phyloP scores from a whole-genome alignment of 345 rosid species.

The Eutrema yunnanense region DNA sequence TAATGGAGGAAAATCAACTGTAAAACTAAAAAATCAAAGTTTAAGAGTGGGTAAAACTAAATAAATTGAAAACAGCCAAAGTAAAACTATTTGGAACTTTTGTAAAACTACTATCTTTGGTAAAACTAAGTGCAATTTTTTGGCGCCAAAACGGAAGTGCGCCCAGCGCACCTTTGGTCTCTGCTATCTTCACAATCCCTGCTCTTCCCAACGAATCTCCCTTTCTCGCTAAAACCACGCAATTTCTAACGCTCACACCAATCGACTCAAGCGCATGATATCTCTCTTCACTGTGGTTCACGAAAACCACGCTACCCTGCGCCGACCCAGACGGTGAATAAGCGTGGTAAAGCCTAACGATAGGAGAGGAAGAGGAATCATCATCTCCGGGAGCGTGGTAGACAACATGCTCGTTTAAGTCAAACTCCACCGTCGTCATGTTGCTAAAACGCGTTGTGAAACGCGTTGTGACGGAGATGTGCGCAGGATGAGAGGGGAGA shows the following conservation, averaged over 20 bases:
- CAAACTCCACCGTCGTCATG: constrained; percentile 33
- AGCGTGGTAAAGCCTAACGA: constrained; percentile 79
- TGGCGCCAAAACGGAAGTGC: no score
- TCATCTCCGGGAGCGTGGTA: constrained; percentile 24
- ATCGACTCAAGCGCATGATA: constrained; percentile 45
- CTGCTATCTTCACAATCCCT: constrained; percentile 56
- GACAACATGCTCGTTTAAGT: constrained; percentile 22
- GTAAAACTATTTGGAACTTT: no score
- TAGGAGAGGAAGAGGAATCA: background rate
- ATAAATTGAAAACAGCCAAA: no score
- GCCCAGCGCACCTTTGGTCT: constrained; percentile 62
- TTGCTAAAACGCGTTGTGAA: constrained; percentile 54
- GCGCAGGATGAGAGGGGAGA: constrained; percentile 68
- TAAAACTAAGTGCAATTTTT: no score
- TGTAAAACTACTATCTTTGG: no score
- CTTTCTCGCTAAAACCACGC: constrained; percentile 57
- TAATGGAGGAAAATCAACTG: no score
- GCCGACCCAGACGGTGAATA: constrained; percentile 82
- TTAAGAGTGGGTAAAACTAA: no score
- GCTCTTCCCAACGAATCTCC: constrained; percentile 60
- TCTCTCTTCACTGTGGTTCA: constrained; percentile 63
- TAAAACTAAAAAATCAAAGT: no score
- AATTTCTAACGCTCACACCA: constrained; percentile 62
- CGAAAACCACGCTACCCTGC: constrained; percentile 54
- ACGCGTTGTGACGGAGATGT: constrained; percentile 43